Evolutionary conservation across 768 basidiomycete genomes (phyloP).

Genomic region (Leccinum subgranulosum): DNA sequence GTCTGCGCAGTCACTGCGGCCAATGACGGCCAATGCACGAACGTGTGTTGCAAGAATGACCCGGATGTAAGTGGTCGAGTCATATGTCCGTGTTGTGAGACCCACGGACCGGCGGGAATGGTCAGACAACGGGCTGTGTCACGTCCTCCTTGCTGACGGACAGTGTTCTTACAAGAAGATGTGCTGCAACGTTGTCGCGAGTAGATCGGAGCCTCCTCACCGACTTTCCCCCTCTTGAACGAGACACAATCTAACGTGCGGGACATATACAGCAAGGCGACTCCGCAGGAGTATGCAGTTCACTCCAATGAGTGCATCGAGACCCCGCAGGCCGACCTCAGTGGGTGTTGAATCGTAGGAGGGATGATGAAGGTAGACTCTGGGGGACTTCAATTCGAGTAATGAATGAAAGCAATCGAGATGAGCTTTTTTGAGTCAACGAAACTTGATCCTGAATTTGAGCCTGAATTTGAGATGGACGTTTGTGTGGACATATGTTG

Average conservation of each 20-base stretch:
- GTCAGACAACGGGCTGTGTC: background rate
- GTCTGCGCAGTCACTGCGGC: background rate
- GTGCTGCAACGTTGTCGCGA: slow-evolving; percentile 1
- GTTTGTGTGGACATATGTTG: too few relatives aligned
- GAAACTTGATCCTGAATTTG: background rate
- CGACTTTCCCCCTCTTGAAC: too few relatives aligned
- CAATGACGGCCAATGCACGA: too few relatives aligned
- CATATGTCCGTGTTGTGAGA: too few relatives aligned
- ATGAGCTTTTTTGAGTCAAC: background rate
- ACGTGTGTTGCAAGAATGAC: background rate
- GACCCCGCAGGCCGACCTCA: background rate
- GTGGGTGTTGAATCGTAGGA: background rate
- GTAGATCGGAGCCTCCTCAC: background rate
- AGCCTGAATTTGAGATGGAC: too few relatives aligned
- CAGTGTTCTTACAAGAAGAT: background rate
- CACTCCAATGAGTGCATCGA: background rate
- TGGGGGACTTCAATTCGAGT: background rate
- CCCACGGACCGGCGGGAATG: background rate
- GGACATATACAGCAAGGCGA: too few relatives aligned
- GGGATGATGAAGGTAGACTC: background rate
- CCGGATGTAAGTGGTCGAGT: background rate
- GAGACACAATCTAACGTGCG: background rate
- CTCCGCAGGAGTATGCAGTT: background rate
- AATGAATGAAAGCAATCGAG: background rate
- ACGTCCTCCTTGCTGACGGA: background rate